A percentile compares a stretch with the other conserved stretches of the same genome.
These are phyloP conservation scores for Lasiodiplodia hormozganensis DNA, from an alignment of 2,329 filamentous ascomycete genomes.

Conservation along the genomic window DNA sequence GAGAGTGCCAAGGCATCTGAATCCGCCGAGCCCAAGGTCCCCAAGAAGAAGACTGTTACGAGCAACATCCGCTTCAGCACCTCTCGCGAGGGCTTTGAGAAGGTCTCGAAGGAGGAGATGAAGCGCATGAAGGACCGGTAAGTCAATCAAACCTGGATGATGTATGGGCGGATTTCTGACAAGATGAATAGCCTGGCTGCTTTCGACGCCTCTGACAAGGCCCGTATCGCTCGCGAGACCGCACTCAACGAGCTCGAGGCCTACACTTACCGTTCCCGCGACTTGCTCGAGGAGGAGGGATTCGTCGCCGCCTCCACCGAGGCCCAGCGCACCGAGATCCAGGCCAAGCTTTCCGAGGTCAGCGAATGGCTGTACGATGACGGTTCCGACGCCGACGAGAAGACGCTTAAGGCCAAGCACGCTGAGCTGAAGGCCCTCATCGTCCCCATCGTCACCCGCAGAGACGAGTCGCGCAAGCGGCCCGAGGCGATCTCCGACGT, in stretches of 20 bases:
- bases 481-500: constrained; percentile 73
- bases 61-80: constrained; percentile 59
- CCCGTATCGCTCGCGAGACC: constrained; percentile 80
- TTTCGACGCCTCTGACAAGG: constrained; percentile 85
- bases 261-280: constrained; percentile 87
- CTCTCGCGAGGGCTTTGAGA: constrained; percentile 57
- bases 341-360: constrained; percentile 70
- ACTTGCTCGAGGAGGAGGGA: constrained; percentile 77
- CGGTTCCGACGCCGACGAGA: constrained; percentile 75
- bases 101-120: constrained; percentile 66
- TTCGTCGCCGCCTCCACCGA: constrained; percentile 77
- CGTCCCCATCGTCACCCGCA: constrained; percentile 76
- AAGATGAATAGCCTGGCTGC: constrained; percentile 68
- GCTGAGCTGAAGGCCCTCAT: constrained; percentile 80
- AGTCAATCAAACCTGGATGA: constrained; percentile 19
- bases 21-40: constrained; percentile 42
- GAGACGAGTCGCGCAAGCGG: constrained; percentile 73
- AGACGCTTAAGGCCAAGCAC: constrained; percentile 77
- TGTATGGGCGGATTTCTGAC: constrained; percentile 30
- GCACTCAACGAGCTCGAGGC: constrained; percentile 90
- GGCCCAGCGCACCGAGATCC: constrained; percentile 70
- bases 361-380: constrained; percentile 94
- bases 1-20: constrained; percentile 58
- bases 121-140: constrained; percentile 65
- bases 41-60: constrained; percentile 59